Evolutionary conservation across 1,284 basidiomycete species (phyloP).

Genomic region (Ustilago tritici): DNA sequence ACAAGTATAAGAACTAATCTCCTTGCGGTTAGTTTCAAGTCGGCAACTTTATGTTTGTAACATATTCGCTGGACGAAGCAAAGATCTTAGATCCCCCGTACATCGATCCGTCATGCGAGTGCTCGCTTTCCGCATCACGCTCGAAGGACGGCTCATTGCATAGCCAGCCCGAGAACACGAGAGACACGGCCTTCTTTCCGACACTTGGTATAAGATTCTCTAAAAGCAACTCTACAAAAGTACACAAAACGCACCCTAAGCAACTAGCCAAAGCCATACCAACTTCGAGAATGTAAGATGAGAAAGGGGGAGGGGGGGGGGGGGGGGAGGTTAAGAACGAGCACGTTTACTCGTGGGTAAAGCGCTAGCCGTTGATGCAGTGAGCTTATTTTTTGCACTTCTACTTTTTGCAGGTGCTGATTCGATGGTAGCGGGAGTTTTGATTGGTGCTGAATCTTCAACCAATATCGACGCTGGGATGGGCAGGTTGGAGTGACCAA

Average conservation of each 20-base stretch:
- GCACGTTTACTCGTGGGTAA: slow-evolving; percentile 42
- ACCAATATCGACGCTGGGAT: slow-evolving; percentile 21
- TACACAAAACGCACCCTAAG: slow-evolving; percentile 6
- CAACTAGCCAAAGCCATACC: neutral
- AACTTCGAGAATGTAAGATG: neutral
- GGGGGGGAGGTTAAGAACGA: slow-evolving; percentile 14
- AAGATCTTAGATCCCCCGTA: neutral
- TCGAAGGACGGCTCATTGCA: neutral
- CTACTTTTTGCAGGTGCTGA: slow-evolving; percentile 21
- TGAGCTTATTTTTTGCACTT: slow-evolving; percentile 42
- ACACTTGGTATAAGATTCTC: slow-evolving; percentile 14
- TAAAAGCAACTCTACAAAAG: slow-evolving; percentile 1
- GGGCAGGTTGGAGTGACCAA: slow-evolving; percentile 38
- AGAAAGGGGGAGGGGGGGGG: too few species aligned
- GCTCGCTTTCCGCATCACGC: neutral
- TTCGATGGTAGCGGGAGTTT: slow-evolving; percentile 4
- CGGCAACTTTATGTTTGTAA: neutral
- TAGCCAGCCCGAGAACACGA: neutral
- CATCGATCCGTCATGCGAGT: neutral
- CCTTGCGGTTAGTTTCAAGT: neutral
- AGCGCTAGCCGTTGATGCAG: slow-evolving; percentile 21
- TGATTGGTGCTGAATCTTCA: slow-evolving; percentile 18
- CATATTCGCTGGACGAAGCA: neutral
- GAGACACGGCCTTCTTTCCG: neutral
- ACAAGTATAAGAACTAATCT: slow-evolving; percentile 32